phyloP scores from a whole-genome alignment of 176 grass and related monocot species.

The Raddia distichophylla region DNA sequence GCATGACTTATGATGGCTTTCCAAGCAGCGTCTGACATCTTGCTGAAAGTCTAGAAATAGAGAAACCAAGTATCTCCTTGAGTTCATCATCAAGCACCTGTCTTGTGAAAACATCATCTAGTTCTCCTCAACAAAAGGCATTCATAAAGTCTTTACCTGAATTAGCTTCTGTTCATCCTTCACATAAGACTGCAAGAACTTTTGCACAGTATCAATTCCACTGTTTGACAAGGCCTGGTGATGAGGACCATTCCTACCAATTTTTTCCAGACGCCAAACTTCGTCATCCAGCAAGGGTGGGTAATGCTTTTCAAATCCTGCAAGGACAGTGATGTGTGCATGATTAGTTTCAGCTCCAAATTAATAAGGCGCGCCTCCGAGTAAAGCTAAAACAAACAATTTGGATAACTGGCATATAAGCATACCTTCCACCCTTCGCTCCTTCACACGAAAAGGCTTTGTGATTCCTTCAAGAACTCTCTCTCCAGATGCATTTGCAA shows the following conservation, averaged over 20 bases:
- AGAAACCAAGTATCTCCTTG: conserved; percentile 19
- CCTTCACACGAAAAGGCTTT: conserved; percentile 57
- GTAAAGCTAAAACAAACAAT: background rate
- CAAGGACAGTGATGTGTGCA: background rate
- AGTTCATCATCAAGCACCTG: conserved; percentile 4
- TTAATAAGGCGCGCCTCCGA: background rate
- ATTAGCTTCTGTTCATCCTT: conserved; percentile 48
- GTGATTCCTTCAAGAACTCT: conserved; percentile 63
- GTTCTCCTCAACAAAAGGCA: background rate
- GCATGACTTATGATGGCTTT: conserved; percentile 57
- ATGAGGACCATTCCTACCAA: conserved; percentile 42
- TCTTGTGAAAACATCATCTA: background rate
- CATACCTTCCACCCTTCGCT: conserved; percentile 63
- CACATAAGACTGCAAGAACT: conserved; percentile 51
- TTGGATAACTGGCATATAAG: background rate
- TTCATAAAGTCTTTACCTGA: conserved; percentile 34
- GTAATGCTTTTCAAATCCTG: conserved; percentile 58
- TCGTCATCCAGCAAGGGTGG: conserved; percentile 43
- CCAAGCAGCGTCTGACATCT: conserved; percentile 52
- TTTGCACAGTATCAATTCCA: conserved; percentile 46
- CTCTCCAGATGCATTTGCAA: conserved; percentile 34
- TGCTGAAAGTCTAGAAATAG: conserved; percentile 44
- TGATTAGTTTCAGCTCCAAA: conserved; percentile 9
- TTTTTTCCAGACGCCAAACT: conserved; percentile 59
- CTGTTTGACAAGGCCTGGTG: conserved; percentile 34